Conservation (phyloP, 2,329 filamentous ascomycete species). For the Monilinia vaccinii-corymbosi region DNA sequence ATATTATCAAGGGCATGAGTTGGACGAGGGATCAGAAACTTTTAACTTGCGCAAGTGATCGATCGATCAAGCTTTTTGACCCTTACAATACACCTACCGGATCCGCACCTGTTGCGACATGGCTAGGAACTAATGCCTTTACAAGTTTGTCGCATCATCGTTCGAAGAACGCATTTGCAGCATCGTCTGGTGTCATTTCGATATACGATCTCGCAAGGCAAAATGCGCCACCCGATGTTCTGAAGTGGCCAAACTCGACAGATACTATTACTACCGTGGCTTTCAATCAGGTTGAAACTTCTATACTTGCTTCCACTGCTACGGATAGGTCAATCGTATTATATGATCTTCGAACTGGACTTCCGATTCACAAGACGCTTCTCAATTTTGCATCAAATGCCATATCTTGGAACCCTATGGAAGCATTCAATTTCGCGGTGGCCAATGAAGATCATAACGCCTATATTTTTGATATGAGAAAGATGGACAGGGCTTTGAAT, state of each 20-base stretch:
- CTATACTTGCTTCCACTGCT: slow-evolving; percentile 75
- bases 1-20: slow-evolving; percentile 82
- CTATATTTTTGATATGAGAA: slow-evolving; percentile 80
- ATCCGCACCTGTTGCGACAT: slow-evolving; percentile 69
- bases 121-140: slow-evolving; percentile 75
- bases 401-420: slow-evolving; percentile 91
- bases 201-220: slow-evolving; percentile 82
- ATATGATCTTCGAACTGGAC: slow-evolving; percentile 84
- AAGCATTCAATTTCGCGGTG: slow-evolving; percentile 88
- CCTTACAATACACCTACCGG: slow-evolving; percentile 67
- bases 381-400: slow-evolving; percentile 77
- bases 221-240: slow-evolving; percentile 69
- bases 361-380: slow-evolving; percentile 70
- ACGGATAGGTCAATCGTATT: slow-evolving; percentile 81
- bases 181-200: slow-evolving; percentile 66
- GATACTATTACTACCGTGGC: slow-evolving; percentile 84
- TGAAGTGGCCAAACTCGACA: slow-evolving; percentile 78
- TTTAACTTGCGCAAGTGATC: slow-evolving; percentile 78
- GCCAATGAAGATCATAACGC: slow-evolving; percentile 72
- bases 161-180: slow-evolving; percentile 68
- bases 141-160: slow-evolving; percentile 79
- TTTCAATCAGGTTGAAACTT: slow-evolving; percentile 93
- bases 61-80: slow-evolving; percentile 83
- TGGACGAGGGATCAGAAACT: slow-evolving; percentile 84
- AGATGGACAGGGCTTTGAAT: slow-evolving; percentile 79